Conservation (phyloP, 2,329 filamentous ascomycete genomes). For the Clarireedia monteithiana region DNA sequence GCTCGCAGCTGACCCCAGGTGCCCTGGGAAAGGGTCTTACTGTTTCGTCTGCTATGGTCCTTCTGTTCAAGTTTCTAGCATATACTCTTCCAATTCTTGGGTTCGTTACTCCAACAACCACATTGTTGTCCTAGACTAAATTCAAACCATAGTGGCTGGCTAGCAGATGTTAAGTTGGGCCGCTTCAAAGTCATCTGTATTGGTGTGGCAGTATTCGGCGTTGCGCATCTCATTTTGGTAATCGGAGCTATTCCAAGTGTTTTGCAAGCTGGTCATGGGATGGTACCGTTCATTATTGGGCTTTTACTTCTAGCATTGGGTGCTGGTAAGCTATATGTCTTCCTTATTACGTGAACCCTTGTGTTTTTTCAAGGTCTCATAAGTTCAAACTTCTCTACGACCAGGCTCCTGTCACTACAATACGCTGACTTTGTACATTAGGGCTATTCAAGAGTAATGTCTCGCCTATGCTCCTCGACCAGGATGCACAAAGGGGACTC, state of each 20-base stretch:
- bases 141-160: conserved; percentile 33
- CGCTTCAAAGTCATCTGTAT: conserved; percentile 54
- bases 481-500: conserved; percentile 36
- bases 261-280: conserved; percentile 50
- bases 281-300: conserved; percentile 33
- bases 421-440: conserved; percentile 31
- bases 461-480: conserved; percentile 53
- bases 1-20: conserved; percentile 36
- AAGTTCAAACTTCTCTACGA: not conserved
- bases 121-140: conserved; percentile 29
- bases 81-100: conserved; percentile 32
- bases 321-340: conserved; percentile 29
- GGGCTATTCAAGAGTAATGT: conserved; percentile 69
- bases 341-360: not conserved
- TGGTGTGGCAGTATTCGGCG: conserved; percentile 43
- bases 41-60: conserved; percentile 42
- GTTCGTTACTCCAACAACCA: conserved; percentile 1
- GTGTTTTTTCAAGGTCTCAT: not conserved
- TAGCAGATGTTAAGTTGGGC: conserved; percentile 58
- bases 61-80: conserved; percentile 44
- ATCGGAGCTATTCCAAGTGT: conserved; percentile 16
- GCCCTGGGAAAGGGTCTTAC: conserved; percentile 51
- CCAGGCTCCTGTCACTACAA: not conserved
- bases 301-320: conserved; percentile 24
- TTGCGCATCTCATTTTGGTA: conserved; percentile 54